Base-by-base conservation (phyloP, 208 protist species). In the Trypanosoma vivax region DNA sequence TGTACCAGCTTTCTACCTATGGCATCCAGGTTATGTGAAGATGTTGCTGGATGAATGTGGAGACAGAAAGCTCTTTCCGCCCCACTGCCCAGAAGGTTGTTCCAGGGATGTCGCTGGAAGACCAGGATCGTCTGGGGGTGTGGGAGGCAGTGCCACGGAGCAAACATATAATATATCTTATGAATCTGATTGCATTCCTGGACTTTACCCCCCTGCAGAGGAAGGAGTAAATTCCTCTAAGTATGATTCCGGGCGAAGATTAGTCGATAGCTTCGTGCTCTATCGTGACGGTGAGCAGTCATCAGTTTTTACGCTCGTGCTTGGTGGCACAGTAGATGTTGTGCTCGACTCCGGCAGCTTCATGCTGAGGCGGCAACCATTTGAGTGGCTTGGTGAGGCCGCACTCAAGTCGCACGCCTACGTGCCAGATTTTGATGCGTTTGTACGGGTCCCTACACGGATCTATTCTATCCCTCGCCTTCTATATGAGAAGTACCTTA, bases 41-140 rank as follows among this genome's bases (percentile, higher is more conserved):
- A 49, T 89, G 58, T 66, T 94, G 10, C 70, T 94, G 5, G 80
- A 88, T 28, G 80, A 89, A 41, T 81, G 60, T 51, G 74, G 72
- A 28, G 80, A 89, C 48, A 34, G 76, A 24, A 82, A 94, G 64
- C 50, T 90, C 19, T 62, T 80, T 30, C 59, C 72, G n/a, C 30
- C 41, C 16, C 0, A 27, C 16, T 23, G 1, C 14, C 38, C 10
- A 18, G 3, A 27, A 5, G 30, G 30, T 21, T 53, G 18, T 11
- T 0, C 2, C 34, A 2, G n/a, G n/a, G n/a, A n/a, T n/a, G n/a
- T n/a, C n/a, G n/a, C n/a, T n/a, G n/a, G n/a, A n/a, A n/a, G n/a
- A n/a, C n/a, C n/a, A n/a, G n/a, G n/a, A n/a, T n/a, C n/a, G n/a
- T n/a, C n/a, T n/a, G n/a, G n/a, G n/a, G n/a, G n/a, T n/a, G n/a